Base-by-base conservation (phyloP, 2,329 filamentous ascomycete genomes). In the Botryotinia convoluta region DNA sequence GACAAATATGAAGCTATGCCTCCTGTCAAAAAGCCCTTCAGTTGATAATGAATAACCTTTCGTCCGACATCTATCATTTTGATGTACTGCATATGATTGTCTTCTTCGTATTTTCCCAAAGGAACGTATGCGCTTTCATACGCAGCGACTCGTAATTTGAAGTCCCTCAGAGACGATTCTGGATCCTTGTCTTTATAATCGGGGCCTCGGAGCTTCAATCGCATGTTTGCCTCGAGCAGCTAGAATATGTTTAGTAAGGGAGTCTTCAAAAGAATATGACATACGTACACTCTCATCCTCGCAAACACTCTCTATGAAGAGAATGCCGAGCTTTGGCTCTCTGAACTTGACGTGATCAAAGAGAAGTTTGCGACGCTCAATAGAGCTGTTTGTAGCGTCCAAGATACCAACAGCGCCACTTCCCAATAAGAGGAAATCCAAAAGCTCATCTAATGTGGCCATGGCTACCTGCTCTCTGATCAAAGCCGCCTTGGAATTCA, bases 121-220 rank as follows among this genome's bases (percentile, higher is more conserved):
- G 96, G 93, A 10, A 95, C 91, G 79, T 99, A 99, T 26, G 94
- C 94, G 79, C 95, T 97, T 82, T 98, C 94, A 79, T 99, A 99
- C 18, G 97, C 93, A 70, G 89, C 91, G 22, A 99, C 95, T 75
- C 96, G 93, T 82, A 93, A 91, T 84, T 93, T 97, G 86, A 99
- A 99, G 81, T 99, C 96, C 48, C 88, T 90, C 60, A 98, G 85
- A 1, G 96, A 95, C 80, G 92, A 90, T 72, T 89, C 84, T 0
- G 96, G 95, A 79, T 99, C 95, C 83, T 97, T 97, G 81, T 94
- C 93, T 79, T 92, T 93, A 84, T 99, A 99, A 82, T 99, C 96
- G 0, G 96, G 96, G 0, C 96, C 96, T 5, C 93, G 97, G 10
- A 98, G 89, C 85, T 98, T 98, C 75, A 98, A 85, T 42, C 95